Percentiles rank a stretch among this genome's conserved stretches.
These are phyloP conservation scores for Ogataea paraovalis DNA, from an alignment of 805 yeast genomes.

Conservation along the genomic window DNA sequence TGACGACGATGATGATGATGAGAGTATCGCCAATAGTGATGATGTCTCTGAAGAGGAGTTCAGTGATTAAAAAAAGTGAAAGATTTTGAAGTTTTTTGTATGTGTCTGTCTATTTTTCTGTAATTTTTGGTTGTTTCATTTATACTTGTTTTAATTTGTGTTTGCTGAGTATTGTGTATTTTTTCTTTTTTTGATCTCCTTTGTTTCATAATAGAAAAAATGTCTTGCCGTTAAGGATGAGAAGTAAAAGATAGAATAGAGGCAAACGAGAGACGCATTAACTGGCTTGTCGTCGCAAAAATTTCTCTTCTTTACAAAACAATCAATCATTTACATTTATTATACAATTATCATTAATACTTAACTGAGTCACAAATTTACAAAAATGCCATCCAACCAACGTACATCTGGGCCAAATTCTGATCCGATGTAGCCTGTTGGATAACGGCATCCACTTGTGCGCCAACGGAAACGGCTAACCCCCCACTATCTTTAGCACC, in stretches of 20 bases:
- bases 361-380: too few relatives aligned
- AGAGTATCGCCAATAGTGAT: constrained; percentile 26
- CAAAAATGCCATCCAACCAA: constrained; percentile 87
- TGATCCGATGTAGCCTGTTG: constrained; percentile 74
- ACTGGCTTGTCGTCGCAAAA: too few relatives aligned
- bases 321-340: too few relatives aligned
- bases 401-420: constrained; percentile 79
- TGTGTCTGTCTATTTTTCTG: not conserved
- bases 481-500: constrained; percentile 43
- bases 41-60: constrained; percentile 29
- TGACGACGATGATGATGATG: constrained; percentile 25
- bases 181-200: not conserved
- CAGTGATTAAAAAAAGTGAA: constrained; percentile 22
- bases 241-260: too few relatives aligned
- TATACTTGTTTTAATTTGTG: not conserved
- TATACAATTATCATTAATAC: too few relatives aligned
- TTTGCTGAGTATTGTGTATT: too few relatives aligned
- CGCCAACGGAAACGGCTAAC: constrained; percentile 82
- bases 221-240: too few relatives aligned
- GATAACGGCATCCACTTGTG: constrained; percentile 86
- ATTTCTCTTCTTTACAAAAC: too few relatives aligned
- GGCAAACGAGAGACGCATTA: too few relatives aligned
- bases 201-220: not conserved
- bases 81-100: not conserved
- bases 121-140: not conserved